Base-by-base conservation (phyloP, 23 red algal species). In the Gracilaria gracilis region DNA sequence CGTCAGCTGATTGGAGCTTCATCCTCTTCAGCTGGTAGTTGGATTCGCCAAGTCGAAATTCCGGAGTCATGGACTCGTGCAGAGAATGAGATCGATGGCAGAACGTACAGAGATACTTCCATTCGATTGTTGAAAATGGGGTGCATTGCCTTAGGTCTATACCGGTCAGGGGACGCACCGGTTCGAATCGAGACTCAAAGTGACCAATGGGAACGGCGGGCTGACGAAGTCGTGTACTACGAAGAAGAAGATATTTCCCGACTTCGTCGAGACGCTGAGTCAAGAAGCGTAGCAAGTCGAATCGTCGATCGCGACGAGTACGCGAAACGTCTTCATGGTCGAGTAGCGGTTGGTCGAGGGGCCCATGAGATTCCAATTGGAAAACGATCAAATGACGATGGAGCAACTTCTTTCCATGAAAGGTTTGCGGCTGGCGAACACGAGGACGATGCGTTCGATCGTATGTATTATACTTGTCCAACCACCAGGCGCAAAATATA, bases 31-130 rank as follows among this genome's bases (percentile, higher is more conserved):
- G 53, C 38, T 19, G 81, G 81, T 0, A 78, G 86, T 23, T 88
- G 83, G 91, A 57, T 86, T 46, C 86, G 93, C 21, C 88, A 86
- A 36, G 82, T 95, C 20, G 85, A 90, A 38, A 81, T 88, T 54
- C 84, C 93, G 21, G 93, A 81, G 32, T 80, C 86, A 54, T 87
- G 83, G 82, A 80, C 81, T 69, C 36, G 66, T 3, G 75, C 44
- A 46, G 54, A 83, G 53, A 81, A 88, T 38, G 53, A 57, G 33
- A 86, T 83, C 46, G 55, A 86, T 73, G 75, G 80, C 39, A 78
- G 93, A 61, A 80, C 74, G 9, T 85, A 79, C 59, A 46, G 86
- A 32, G 58, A 86, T 47, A 51, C 64, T 37, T 81, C 78, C 14
- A 67, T 70, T n/a, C 58, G 62, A 29, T 59, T 86, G 23, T 44